Evolutionary conservation across 1,284 basidiomycete genomes (phyloP).

Genomic region (Polyporus tsugae): DNA sequence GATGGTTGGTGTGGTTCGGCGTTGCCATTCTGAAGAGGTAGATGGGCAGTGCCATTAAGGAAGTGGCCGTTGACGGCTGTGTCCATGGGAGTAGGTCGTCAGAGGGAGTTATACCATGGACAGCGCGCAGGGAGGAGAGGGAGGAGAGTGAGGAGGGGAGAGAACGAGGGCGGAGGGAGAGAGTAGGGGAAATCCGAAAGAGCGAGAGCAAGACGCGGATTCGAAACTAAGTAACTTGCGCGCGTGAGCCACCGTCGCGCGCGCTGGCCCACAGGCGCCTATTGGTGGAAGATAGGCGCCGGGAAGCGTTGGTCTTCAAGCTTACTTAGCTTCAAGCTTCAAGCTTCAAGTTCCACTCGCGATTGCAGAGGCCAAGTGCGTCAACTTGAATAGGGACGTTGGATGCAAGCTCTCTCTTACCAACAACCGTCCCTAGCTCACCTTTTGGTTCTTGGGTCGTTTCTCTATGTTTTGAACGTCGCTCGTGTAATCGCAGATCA

Average conservation of each 20-base stretch:
- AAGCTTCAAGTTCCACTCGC: too few species aligned
- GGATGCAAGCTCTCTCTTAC: conserved; percentile 31
- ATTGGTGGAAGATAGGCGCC: neutral
- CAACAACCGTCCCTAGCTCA: conserved; percentile 32
- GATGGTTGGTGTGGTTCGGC: conserved; percentile 52
- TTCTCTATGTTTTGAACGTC: conserved; percentile 39
- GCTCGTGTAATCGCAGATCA: conserved; percentile 33
- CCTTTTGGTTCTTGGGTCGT: conserved; percentile 36
- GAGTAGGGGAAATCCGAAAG: neutral
- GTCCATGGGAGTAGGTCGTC: conserved; percentile 23
- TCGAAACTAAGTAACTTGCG: neutral
- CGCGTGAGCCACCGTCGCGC: conserved; percentile 3
- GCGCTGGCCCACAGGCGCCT: neutral
- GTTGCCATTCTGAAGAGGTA: conserved; percentile 25
- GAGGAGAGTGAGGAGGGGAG: conserved; percentile 7
- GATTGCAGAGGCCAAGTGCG: too few species aligned
- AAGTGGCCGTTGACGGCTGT: conserved; percentile 32
- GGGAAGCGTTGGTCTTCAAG: too few species aligned
- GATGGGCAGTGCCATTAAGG: conserved; percentile 24
- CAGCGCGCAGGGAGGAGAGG: conserved; percentile 2
- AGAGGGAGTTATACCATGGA: conserved; percentile 22
- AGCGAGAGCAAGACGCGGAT: conserved; percentile 1
- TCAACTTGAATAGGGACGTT: too few species aligned
- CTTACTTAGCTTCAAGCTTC: too few species aligned
- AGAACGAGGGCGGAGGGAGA: neutral